phyloP scores from a whole-genome alignment of 2,329 filamentous ascomycete species.

The Epichloe elymi region DNA sequence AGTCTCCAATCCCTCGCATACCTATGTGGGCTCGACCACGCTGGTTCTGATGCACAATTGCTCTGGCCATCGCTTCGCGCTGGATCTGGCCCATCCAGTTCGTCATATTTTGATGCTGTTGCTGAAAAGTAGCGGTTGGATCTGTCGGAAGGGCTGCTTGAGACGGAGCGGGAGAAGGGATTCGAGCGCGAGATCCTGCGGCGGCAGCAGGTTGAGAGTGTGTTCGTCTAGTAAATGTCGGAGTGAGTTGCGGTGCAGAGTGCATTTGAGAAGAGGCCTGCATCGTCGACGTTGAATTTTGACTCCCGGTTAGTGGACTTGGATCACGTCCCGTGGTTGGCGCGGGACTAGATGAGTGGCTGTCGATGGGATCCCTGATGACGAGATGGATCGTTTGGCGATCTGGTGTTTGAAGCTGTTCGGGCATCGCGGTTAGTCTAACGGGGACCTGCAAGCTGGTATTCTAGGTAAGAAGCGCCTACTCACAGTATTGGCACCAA shows the following conservation, averaged over 20 bases:
- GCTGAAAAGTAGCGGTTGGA: constrained; percentile 19
- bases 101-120: constrained; percentile 30
- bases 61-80: constrained; percentile 29
- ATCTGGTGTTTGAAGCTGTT: constrained; percentile 29
- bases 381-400: constrained; percentile 42
- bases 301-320: constrained; percentile 11
- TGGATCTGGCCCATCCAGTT: constrained; percentile 35
- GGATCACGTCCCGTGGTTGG: constrained; percentile 13
- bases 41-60: constrained; percentile 30
- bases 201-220: constrained; percentile 15
- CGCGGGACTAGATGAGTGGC: constrained; percentile 14
- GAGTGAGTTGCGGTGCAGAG: constrained; percentile 16
- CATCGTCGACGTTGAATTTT: background rate
- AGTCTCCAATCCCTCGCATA: constrained; percentile 27
- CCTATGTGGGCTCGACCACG: constrained; percentile 26
- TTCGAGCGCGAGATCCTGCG: constrained; percentile 16
- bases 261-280: constrained; percentile 8
- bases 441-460: background rate
- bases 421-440: constrained; percentile 6
- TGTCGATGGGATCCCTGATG: constrained; percentile 27
- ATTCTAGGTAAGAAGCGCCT: background rate
- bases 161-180: constrained; percentile 17
- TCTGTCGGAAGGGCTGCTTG: constrained; percentile 13
- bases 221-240: constrained; percentile 17
- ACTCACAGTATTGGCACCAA: constrained; percentile 41